A percentile compares a stretch with the other conserved stretches of the same genome.
Evolutionary conservation across 2,329 filamentous ascomycete genomes (phyloP).

Genomic region (Fusarium caatingaense): DNA sequence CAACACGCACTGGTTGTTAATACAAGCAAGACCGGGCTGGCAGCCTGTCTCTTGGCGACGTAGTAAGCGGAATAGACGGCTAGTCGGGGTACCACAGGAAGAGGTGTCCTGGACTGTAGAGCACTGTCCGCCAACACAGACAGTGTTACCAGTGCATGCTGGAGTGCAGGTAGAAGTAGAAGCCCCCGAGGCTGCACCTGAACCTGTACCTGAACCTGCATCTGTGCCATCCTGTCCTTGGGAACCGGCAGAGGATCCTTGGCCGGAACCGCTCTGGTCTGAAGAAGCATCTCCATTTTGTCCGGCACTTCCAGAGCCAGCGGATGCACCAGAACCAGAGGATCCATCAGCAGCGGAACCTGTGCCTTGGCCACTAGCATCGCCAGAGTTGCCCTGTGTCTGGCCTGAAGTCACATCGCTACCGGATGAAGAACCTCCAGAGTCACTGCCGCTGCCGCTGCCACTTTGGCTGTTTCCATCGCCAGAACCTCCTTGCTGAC

Average conservation of each 20-base stretch:
- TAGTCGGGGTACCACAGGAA: slow-evolving; percentile 5
- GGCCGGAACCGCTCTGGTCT: background rate
- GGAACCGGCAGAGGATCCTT: background rate
- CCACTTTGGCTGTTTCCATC: too few relatives aligned
- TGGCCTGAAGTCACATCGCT: background rate
- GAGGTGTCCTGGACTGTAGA: slow-evolving; percentile 8
- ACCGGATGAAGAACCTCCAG: background rate
- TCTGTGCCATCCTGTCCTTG: background rate
- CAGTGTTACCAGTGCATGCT: background rate
- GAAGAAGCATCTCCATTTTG: background rate
- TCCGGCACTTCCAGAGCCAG: background rate
- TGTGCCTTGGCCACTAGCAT: background rate
- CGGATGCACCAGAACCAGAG: background rate
- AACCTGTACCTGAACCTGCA: background rate
- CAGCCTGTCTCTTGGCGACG: slow-evolving; percentile 23
- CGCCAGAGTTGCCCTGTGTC: background rate
- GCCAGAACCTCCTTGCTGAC: background rate
- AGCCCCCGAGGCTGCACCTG: background rate
- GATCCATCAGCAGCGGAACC: background rate
- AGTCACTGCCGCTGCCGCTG: background rate
- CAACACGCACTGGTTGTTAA: slow-evolving; percentile 17
- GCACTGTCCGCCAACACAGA: slow-evolving; percentile 24
- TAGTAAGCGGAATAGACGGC: slow-evolving; percentile 6
- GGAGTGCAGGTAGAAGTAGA: slow-evolving; percentile 4
- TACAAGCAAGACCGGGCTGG: slow-evolving; percentile 13